Evolutionary conservation across 2,329 filamentous ascomycete species (phyloP).

Genomic region (Leptographium wingfieldii): DNA sequence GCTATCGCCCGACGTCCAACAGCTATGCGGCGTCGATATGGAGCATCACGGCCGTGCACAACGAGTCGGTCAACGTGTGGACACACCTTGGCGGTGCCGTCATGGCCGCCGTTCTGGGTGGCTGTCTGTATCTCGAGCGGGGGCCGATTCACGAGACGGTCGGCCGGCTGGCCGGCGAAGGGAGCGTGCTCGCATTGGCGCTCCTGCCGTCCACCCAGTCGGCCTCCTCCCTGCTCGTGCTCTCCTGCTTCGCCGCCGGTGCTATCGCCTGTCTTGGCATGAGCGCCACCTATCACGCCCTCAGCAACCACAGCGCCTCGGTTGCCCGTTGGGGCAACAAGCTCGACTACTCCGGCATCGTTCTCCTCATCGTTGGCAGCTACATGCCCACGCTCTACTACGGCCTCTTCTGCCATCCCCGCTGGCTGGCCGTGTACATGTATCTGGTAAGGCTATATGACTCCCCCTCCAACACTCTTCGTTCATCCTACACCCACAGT

Average conservation of each 20-base stretch:
- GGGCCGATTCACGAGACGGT: background rate
- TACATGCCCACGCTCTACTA: constrained; percentile 85
- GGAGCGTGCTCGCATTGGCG: background rate
- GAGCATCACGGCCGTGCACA: constrained; percentile 43
- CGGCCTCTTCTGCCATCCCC: constrained; percentile 61
- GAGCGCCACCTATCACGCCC: constrained; percentile 74
- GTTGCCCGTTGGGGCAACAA: constrained; percentile 82
- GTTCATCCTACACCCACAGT: background rate
- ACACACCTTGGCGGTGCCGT: constrained; percentile 53
- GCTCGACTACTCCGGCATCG: constrained; percentile 89
- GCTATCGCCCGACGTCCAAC: constrained; percentile 39
- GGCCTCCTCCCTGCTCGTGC: constrained; percentile 54
- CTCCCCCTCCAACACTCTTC: background rate
- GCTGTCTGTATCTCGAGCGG: constrained; percentile 26
- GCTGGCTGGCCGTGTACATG: constrained; percentile 59
- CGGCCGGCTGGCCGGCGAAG: background rate
- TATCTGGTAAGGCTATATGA: constrained; percentile 44
- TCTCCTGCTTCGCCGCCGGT: constrained; percentile 68
- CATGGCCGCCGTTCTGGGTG: constrained; percentile 37
- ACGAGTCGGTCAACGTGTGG: constrained; percentile 53
- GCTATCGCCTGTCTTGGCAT: constrained; percentile 62
- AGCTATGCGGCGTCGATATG: constrained; percentile 32
- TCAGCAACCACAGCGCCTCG: constrained; percentile 68
- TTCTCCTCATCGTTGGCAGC: constrained; percentile 79
- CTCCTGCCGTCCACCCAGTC: background rate